phyloP scores from a whole-genome alignment of 495 filamentous ascomycete species.

The Talaromyces ruber region DNA sequence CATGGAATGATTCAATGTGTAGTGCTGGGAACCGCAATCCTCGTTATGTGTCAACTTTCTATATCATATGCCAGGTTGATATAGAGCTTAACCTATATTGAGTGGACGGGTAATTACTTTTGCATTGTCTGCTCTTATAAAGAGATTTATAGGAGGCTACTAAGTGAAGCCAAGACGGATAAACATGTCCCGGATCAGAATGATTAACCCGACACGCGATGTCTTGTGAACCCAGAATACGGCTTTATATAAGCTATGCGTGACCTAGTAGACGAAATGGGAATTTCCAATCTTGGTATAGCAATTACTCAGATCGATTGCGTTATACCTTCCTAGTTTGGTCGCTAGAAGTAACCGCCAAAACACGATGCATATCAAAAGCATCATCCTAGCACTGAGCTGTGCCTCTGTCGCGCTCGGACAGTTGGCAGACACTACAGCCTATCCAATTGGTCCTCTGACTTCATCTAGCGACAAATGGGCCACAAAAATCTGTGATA shows the following conservation, averaged over 20 bases:
- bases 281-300: not conserved
- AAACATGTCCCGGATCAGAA: not conserved
- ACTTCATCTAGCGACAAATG: constrained; percentile 12
- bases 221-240: not conserved
- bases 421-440: constrained; percentile 4
- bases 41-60: not conserved
- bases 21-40: not conserved
- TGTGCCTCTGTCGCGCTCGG: not conserved
- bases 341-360: not conserved
- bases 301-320: not conserved
- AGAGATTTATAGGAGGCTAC: not conserved
- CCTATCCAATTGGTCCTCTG: constrained; percentile 8
- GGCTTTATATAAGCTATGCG: not conserved
- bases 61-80: not conserved
- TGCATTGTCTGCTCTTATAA: not conserved
- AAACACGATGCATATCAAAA: constrained; percentile 5
- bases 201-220: not conserved
- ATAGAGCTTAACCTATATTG: not conserved
- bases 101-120: not conserved
- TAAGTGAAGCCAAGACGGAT: constrained; percentile 1
- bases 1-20: not conserved
- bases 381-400: not conserved
- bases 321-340: not conserved
- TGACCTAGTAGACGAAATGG: not conserved
- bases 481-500: constrained; percentile 15